Base-by-base conservation (phyloP, 139 green algal genomes). In the Closterium sp. region DNA sequence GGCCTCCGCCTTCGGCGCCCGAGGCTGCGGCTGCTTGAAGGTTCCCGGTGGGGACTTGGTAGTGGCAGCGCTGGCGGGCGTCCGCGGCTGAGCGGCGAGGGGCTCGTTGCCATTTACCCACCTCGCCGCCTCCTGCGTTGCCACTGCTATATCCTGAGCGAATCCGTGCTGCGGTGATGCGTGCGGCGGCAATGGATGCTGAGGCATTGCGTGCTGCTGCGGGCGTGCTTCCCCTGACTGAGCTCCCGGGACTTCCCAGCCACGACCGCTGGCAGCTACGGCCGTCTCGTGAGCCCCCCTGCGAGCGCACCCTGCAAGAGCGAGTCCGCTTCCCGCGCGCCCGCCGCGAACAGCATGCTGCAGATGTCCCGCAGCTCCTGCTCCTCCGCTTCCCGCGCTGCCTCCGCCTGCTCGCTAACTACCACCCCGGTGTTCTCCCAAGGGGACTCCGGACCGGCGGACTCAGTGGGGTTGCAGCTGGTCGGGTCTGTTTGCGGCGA, bases 31-130 rank as follows among this genome's bases (percentile, higher is more conserved):
- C 55, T 28, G 55, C 55, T 76, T 28, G 55, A 28, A 76, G 4
- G 0, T 3, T 28, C 12, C 55, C 55, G 2, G 12, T 28, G 55
- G 12, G 55, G 10, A 76, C 4, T 76, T 30, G 33, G 31, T 93
- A 25, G 55, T 94, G 76, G 69, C 55, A 16, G 55, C 55, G 55
- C 4, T 28, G 55, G 4, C 12, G 93, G 93, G 36, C 55, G 4
- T 28, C 55, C 16, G 25, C 55, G 55, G 55, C 55, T 28, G 55
- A 16, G 55, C 4, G 55, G 16, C 55, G 55, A 76, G 10, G 55
- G 55, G 55, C 25, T 16, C 23, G 23, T 66, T 66, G 7, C 1
- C 9, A 16, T 10, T 21, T 66, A 66, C 21, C 43, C 43, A 66
- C 43, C 43, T 66, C 43, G 43, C 43, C 6, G 43, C 43, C 43